phyloP scores from a whole-genome alignment of 192 early-diverging fungal genomes.

The Paraglomus occultum region DNA sequence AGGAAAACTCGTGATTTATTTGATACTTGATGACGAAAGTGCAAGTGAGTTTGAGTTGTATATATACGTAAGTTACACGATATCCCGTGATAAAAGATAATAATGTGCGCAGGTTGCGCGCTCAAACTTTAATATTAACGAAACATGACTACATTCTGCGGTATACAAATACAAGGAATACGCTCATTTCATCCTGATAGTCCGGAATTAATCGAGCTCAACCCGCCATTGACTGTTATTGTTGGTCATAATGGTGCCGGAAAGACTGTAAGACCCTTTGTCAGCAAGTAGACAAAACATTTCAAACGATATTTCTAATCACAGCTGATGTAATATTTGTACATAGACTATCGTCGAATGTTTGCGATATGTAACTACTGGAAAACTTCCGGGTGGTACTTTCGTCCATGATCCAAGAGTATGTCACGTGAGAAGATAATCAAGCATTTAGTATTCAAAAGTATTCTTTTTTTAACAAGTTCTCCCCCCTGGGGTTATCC shows the following conservation, averaged over 20 bases:
- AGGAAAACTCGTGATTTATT: too few relatives aligned
- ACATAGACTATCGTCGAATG: constrained; percentile 91
- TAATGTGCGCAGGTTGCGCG: too few relatives aligned
- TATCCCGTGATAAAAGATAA: too few relatives aligned
- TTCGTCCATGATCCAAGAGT: constrained; percentile 97
- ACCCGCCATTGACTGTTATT: constrained; percentile 90
- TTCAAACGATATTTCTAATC: background rate
- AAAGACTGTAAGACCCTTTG: constrained; percentile 70
- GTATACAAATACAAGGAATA: constrained; percentile 76
- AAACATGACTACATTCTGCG: background rate
- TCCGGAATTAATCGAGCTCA: constrained; percentile 76
- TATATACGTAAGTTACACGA: too few relatives aligned
- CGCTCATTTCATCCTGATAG: constrained; percentile 87
- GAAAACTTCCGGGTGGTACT: constrained; percentile 82
- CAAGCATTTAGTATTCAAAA: background rate
- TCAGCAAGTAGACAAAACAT: constrained; percentile 7
- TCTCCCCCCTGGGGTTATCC: background rate
- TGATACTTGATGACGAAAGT: too few relatives aligned
- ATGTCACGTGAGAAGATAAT: background rate
- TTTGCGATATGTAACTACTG: constrained; percentile 93
- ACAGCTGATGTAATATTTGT: background rate
- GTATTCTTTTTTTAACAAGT: background rate
- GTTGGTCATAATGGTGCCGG: constrained; percentile 95
- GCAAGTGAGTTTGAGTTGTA: too few relatives aligned
- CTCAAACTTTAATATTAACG: too few relatives aligned